A percentile compares a stretch with the other conserved stretches of the same genome.
These are phyloP conservation scores for Quercus aquifolioides DNA, from an alignment of 306 rosid species.

Conservation along the genomic window DNA sequence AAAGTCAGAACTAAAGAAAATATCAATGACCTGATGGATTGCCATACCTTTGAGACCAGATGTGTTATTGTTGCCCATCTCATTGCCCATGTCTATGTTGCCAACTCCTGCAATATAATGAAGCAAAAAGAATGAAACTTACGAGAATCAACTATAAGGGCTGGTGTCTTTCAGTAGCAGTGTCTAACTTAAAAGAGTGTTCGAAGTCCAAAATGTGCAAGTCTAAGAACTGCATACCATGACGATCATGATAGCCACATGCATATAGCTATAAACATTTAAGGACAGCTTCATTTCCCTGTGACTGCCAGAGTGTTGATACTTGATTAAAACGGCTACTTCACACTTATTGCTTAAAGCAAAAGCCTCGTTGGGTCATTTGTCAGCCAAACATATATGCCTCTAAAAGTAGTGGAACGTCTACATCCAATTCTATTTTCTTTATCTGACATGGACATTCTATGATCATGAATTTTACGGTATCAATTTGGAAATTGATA, in stretches of 20 bases:
- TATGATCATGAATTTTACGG: slow-evolving; percentile 23
- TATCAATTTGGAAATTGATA: slow-evolving; percentile 26
- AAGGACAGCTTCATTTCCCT: slow-evolving; percentile 35
- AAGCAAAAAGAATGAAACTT: slow-evolving; percentile 16
- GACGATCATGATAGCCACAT: slow-evolving; percentile 51
- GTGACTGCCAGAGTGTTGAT: slow-evolving; percentile 55
- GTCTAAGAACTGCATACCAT: slow-evolving; percentile 50
- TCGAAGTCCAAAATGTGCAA: slow-evolving; percentile 13
- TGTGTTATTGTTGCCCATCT: slow-evolving; percentile 81
- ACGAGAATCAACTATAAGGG: slow-evolving; percentile 10
- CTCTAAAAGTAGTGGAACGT: slow-evolving; percentile 25
- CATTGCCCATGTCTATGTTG: slow-evolving; percentile 69
- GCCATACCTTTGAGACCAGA: slow-evolving; percentile 63
- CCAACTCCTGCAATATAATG: slow-evolving; percentile 55
- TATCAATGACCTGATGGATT: background rate
- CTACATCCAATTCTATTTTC: background rate
- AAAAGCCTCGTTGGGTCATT: slow-evolving; percentile 41
- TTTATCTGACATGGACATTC: slow-evolving; percentile 18
- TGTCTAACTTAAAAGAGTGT: slow-evolving; percentile 19
- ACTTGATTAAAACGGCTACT: slow-evolving; percentile 26
- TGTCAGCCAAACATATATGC: slow-evolving; percentile 35
- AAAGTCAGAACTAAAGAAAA: background rate
- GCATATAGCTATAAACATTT: slow-evolving; percentile 34
- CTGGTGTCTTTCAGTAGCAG: slow-evolving; percentile 15
- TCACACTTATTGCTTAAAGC: slow-evolving; percentile 38